These are phyloP conservation scores for Collybia mongolica DNA, from an alignment of 768 basidiomycete species.

Conservation along the genomic window DNA sequence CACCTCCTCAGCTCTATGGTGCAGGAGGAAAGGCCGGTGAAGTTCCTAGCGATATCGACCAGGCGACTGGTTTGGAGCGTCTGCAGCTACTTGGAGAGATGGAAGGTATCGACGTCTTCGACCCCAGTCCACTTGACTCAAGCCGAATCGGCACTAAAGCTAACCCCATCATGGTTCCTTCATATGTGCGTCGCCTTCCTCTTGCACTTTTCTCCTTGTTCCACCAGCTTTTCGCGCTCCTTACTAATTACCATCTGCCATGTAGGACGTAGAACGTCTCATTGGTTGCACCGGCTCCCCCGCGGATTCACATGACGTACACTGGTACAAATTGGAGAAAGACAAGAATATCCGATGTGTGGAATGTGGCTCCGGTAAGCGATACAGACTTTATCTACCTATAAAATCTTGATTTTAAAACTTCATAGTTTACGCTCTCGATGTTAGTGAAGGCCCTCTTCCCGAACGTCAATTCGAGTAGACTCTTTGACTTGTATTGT, in stretches of 20 bases:
- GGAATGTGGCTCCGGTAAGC: conserved; percentile 91
- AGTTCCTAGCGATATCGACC: conserved; percentile 82
- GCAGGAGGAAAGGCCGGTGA: conserved; percentile 69
- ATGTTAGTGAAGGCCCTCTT: conserved; percentile 33
- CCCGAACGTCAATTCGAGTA: neutral
- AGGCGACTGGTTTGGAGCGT: conserved; percentile 96
- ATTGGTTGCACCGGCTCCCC: conserved; percentile 95
- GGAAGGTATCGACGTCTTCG: conserved; percentile 88
- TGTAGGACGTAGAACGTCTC: conserved; percentile 76
- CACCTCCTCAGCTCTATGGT: conserved; percentile 68
- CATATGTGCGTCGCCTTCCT: conserved; percentile 58
- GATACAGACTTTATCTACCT: neutral
- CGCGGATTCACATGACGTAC: conserved; percentile 91
- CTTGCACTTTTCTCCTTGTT: neutral
- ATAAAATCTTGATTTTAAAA: neutral
- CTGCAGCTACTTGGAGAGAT: conserved; percentile 88
- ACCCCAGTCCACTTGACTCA: conserved; percentile 80
- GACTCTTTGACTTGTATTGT: neutral
- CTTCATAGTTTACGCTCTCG: conserved; percentile 65
- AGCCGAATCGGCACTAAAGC: conserved; percentile 84
- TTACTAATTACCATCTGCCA: neutral
- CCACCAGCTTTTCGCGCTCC: too few relatives aligned
- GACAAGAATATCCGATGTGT: conserved; percentile 78
- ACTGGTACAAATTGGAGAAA: conserved; percentile 74
- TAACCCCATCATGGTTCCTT: conserved; percentile 85